A percentile compares a stretch with the other conserved stretches of the same genome.
These are phyloP conservation scores for Fusarium duplospermum DNA, from an alignment of 2,329 filamentous ascomycete genomes.

Conservation along the genomic window DNA sequence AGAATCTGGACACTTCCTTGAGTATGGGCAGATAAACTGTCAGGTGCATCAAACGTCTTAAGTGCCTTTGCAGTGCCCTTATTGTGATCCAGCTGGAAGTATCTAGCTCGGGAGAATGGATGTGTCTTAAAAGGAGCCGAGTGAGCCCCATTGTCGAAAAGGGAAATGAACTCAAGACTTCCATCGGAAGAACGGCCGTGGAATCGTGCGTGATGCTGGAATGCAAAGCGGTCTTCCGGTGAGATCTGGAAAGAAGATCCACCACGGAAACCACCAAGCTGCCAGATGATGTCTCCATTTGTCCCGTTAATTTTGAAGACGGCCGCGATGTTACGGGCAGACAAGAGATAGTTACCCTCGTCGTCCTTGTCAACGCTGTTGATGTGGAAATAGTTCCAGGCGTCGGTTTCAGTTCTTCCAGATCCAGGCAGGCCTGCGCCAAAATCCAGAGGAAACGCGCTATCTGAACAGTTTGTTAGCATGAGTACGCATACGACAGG, in stretches of 20 bases:
- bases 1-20: constrained; percentile 64
- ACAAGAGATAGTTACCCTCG: constrained; percentile 46
- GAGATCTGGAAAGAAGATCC: constrained; percentile 46
- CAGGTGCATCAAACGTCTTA: constrained; percentile 60
- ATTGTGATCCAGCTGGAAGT: constrained; percentile 58
- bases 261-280: constrained; percentile 55
- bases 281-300: constrained; percentile 64
- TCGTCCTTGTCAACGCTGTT: constrained; percentile 54
- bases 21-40: constrained; percentile 61
- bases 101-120: constrained; percentile 52
- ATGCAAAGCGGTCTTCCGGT: constrained; percentile 55
- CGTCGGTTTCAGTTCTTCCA: background rate
- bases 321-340: constrained; percentile 36
- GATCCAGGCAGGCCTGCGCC: background rate
- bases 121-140: background rate
- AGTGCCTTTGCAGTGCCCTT: constrained; percentile 57
- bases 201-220: constrained; percentile 64
- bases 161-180: constrained; percentile 60
- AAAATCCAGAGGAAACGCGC: background rate
- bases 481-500: too few species aligned
- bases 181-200: constrained; percentile 49
- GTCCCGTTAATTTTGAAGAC: constrained; percentile 50
- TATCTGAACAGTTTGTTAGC: background rate
- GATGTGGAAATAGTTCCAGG: constrained; percentile 46
- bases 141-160: constrained; percentile 62